phyloP scores from a whole-genome alignment of 2,329 filamentous ascomycete genomes.

The Aspergillus caelatus region DNA sequence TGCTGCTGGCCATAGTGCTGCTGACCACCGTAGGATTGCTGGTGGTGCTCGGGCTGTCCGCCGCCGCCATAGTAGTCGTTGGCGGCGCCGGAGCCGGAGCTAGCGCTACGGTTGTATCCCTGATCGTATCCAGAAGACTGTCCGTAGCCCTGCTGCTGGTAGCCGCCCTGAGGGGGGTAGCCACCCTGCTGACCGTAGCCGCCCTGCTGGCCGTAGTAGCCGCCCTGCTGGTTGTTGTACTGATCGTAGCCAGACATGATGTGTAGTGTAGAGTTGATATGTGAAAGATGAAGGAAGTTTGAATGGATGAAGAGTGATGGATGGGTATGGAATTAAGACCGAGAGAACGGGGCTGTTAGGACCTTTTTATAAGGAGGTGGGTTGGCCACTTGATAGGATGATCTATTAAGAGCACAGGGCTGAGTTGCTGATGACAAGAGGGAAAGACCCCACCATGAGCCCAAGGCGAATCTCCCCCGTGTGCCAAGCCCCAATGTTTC shows the following conservation, averaged over 20 bases:
- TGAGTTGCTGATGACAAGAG: constrained; percentile 13
- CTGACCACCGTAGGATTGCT: constrained; percentile 20
- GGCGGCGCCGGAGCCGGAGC: constrained; percentile 16
- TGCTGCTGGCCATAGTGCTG: constrained; percentile 24
- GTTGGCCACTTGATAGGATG: constrained; percentile 20
- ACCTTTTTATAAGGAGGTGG: constrained; percentile 18
- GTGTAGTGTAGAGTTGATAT: neutral
- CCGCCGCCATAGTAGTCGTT: constrained; percentile 23
- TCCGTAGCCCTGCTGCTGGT: constrained; percentile 33
- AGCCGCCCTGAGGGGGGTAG: constrained; percentile 24
- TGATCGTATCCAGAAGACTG: constrained; percentile 25
- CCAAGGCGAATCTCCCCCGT: neutral
- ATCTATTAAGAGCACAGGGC: constrained; percentile 18
- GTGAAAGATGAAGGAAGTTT: neutral
- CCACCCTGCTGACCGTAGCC: constrained; percentile 26
- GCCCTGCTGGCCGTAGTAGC: constrained; percentile 29
- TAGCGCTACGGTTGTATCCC: constrained; percentile 30
- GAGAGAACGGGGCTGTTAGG: constrained; percentile 6
- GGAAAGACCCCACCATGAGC: constrained; percentile 11
- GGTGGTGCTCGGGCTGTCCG: constrained; percentile 23
- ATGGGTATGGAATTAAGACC: constrained; percentile 4
- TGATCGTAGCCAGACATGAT: constrained; percentile 34
- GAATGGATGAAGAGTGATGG: constrained; percentile 9
- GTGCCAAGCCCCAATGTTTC: constrained; percentile 15
- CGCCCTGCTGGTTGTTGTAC: constrained; percentile 31